Evolutionary conservation across 345 rosid species (phyloP), one percentile per base, ranked within the genome.

Genomic region (Hevea brasiliensis): DNA sequence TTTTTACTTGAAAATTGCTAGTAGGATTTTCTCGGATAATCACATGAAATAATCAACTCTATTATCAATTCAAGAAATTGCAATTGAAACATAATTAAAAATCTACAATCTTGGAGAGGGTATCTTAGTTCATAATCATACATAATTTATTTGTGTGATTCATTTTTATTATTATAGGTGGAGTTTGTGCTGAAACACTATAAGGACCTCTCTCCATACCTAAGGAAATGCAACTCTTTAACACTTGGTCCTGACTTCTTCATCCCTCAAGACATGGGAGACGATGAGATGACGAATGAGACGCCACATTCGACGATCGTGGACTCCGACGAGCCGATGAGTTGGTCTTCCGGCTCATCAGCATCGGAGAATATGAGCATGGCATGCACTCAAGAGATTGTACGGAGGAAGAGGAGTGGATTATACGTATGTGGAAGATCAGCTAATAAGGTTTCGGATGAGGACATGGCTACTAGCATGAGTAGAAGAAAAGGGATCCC

Each of bases 401-500:
- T 89, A 58, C 84, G 97, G 63, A 88, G 88, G 92, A 95, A 95
- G 72, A 89, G 90, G 51, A 80, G 80, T 21, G 92, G 92, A 42
- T 78, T 88, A 7, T 89, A 87, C 61, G 74, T 79, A 17, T 92
- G 92, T 44, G 81, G 79, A n/a, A 84, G 90, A 77, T 89, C 89
- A 21, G 78, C 87, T 18, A 81, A 59, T 57, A 84, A 87, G 76
- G 90, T 75, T 50, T 79, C 88, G 1, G 75, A 84, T 18, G 89
- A 86, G 56, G 89, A 87, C 75, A 89, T 88, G 77, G 88, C 95
- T 44, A 78, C 87, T 9, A 82, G 92, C 81, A 81, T 86, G 74
- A 91, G 83, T 80, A 83, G 99, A 76, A 86, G 99, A 72, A 96
- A 96, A 81, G 94, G 99, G 78, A 83, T 88, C 79, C 99, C 99